phyloP scores from a whole-genome alignment of 2,329 filamentous ascomycete genomes.

The Fusarium acutatum region DNA sequence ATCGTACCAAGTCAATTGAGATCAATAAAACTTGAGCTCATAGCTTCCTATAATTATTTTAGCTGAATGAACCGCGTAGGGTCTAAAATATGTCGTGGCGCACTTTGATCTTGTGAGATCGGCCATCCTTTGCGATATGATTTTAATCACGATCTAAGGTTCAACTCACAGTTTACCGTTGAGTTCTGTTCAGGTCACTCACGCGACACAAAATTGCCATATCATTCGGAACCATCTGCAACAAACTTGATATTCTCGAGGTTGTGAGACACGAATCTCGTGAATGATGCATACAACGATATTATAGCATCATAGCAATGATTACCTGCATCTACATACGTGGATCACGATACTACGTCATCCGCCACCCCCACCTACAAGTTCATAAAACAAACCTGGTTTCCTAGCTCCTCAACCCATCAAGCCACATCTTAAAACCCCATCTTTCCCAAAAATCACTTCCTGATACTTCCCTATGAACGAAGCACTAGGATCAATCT shows the following conservation, averaged over 20 bases:
- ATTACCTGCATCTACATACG: neutral
- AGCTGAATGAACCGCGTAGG: fast-evolving
- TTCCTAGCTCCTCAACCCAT: neutral
- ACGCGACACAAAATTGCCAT: neutral
- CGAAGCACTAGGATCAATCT: slow-evolving; percentile 15
- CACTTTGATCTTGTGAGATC: fast-evolving
- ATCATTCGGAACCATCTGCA: fast-evolving
- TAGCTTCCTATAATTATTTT: fast-evolving
- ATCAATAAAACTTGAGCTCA: fast-evolving
- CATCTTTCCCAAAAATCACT: neutral
- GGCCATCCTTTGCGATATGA: no score
- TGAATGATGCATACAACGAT: neutral
- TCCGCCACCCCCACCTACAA: slow-evolving; percentile 21
- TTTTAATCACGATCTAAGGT: no score
- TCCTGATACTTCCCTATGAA: neutral
- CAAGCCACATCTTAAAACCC: slow-evolving; percentile 20
- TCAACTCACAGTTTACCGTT: fast-evolving
- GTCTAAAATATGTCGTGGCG: fast-evolving
- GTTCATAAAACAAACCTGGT: slow-evolving; percentile 12
- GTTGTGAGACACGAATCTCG: neutral
- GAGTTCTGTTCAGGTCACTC: fast-evolving
- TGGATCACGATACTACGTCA: slow-evolving; percentile 14
- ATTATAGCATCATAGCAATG: slow-evolving; percentile 14
- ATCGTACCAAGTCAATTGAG: neutral
- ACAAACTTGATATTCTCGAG: neutral